A percentile compares a stretch with the other conserved stretches of the same genome.
These are phyloP conservation scores for Penicillium daleae DNA, from an alignment of 495 filamentous ascomycete genomes.

Conservation along the genomic window DNA sequence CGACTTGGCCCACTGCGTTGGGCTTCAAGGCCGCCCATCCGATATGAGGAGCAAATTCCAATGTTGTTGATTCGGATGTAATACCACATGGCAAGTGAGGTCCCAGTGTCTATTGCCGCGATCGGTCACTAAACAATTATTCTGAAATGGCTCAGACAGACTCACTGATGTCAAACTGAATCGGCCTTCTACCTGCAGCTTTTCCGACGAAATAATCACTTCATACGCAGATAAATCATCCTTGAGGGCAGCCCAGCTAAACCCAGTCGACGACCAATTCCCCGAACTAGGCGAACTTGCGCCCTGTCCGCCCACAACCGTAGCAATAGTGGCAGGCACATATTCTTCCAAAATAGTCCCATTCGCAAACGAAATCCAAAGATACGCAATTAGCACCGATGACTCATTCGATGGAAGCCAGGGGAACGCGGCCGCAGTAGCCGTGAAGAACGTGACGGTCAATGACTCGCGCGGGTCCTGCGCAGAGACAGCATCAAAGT, in stretches of 20 bases:
- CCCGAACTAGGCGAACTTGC: constrained; percentile 11
- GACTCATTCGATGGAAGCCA: constrained; percentile 18
- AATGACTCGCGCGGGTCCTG: constrained; percentile 24
- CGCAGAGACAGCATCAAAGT: constrained; percentile 40
- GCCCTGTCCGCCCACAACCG: constrained; percentile 7
- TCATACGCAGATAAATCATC: constrained; percentile 23
- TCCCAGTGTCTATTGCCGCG: background rate
- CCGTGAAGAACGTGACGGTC: constrained; percentile 36
- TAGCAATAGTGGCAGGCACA: constrained; percentile 24
- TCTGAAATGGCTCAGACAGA: background rate
- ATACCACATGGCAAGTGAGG: constrained; percentile 28
- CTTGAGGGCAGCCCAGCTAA: constrained; percentile 18
- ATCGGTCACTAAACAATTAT: background rate
- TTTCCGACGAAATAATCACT: constrained; percentile 18
- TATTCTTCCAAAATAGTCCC: constrained; percentile 26
- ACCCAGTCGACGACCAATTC: constrained; percentile 20
- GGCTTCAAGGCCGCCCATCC: constrained; percentile 45
- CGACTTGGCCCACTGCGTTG: constrained; percentile 34
- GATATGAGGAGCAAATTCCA: constrained; percentile 34
- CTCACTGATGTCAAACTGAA: constrained; percentile 23
- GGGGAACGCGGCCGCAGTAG: constrained; percentile 27
- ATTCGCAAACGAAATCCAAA: constrained; percentile 32
- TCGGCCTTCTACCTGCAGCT: constrained; percentile 21
- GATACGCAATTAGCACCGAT: constrained; percentile 28
- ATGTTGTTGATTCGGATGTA: constrained; percentile 10